These are phyloP conservation scores for Arctium minus DNA, from an alignment of 129 eudicot species.

Conservation along the genomic window DNA sequence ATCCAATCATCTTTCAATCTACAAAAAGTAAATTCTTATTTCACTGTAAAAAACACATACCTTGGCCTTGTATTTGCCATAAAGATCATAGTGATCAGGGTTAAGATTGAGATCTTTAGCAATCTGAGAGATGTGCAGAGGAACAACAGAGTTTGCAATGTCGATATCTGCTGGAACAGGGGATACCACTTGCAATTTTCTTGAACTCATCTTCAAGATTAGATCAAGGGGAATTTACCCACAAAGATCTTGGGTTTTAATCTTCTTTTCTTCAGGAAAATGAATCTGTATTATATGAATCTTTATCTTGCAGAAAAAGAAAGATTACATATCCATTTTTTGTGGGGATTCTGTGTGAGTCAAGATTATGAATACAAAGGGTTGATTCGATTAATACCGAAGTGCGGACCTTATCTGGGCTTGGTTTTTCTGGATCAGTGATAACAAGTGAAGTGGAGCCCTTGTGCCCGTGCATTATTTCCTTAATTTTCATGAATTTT, in stretches of 20 bases:
- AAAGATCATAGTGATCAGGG: conserved; percentile 85
- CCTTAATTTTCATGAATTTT: not conserved
- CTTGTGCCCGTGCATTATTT: not conserved
- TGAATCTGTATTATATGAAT: not conserved
- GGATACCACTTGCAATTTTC: conserved; percentile 74
- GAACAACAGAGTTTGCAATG: conserved; percentile 85
- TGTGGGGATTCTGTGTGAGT: not conserved
- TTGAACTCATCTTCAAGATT: conserved; percentile 32
- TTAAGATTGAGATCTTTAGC: conserved; percentile 73
- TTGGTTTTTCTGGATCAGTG: not conserved
- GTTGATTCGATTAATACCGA: conserved; percentile 9
- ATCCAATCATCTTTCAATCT: not conserved
- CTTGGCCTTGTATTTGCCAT: conserved; percentile 98
- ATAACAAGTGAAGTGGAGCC: conserved; percentile 7
- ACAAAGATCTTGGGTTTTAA: conserved; percentile 15
- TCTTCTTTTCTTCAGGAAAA: not conserved
- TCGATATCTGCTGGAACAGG: conserved; percentile 99
- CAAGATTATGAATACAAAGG: not conserved
- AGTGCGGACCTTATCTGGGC: conserved; percentile 34
- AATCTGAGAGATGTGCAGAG: conserved; percentile 82
- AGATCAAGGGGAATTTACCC: not conserved
- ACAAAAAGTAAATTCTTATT: not conserved
- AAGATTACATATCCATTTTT: not conserved
- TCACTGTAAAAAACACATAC: conserved; percentile 27
- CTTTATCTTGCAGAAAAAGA: not conserved